phyloP scores from a whole-genome alignment of 2,329 filamentous ascomycete genomes.

The Fusarium secorum region DNA sequence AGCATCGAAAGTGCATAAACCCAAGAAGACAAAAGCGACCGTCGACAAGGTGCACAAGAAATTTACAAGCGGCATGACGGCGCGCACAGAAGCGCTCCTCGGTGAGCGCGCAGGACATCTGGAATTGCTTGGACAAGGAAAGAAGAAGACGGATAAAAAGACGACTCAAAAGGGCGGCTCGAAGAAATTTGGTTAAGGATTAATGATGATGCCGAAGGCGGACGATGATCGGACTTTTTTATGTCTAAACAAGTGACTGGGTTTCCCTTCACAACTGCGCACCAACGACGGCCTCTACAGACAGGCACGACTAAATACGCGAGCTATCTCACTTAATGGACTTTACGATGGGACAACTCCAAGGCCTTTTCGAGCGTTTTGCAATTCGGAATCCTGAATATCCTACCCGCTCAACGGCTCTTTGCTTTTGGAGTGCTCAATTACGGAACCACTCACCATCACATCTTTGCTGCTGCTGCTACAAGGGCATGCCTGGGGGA shows the following conservation, averaged over 20 bases:
- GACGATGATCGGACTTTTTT: slow-evolving; percentile 5
- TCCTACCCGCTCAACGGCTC: background rate
- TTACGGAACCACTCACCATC: background rate
- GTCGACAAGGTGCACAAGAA: slow-evolving; percentile 64
- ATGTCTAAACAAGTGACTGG: background rate
- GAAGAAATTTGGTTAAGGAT: slow-evolving; percentile 62
- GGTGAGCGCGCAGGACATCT: slow-evolving; percentile 67
- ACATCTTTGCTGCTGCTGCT: background rate
- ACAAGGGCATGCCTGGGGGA: background rate
- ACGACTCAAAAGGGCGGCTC: slow-evolving; percentile 57
- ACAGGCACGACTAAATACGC: background rate
- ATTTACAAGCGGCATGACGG: slow-evolving; percentile 62
- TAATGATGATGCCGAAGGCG: background rate
- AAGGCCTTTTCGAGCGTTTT: background rate
- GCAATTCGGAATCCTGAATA: background rate
- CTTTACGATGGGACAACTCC: background rate
- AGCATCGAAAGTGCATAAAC: slow-evolving; percentile 58
- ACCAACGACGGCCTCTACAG: background rate
- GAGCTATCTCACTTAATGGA: background rate
- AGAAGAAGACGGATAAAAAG: slow-evolving; percentile 58
- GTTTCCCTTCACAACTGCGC: background rate
- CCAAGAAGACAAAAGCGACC: slow-evolving; percentile 54
- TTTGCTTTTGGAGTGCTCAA: background rate
- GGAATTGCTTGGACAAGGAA: slow-evolving; percentile 65
- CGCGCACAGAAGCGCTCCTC: slow-evolving; percentile 64